Conservation (phyloP, 441 rosid genomes). For the Populus hybrid region DNA sequence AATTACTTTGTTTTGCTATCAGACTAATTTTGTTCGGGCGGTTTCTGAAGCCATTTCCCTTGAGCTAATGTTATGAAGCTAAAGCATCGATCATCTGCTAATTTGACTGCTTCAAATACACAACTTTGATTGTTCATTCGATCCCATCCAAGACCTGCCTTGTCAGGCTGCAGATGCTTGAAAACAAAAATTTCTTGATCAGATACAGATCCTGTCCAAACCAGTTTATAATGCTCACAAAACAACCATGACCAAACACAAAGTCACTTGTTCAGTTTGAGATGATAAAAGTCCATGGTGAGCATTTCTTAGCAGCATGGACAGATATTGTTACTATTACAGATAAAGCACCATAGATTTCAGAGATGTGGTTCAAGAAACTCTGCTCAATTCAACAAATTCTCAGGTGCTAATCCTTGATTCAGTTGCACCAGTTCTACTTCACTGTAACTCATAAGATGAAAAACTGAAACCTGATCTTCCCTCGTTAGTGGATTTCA, state of each 20-base stretch:
- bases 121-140: not conserved
- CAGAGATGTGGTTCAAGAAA: not conserved
- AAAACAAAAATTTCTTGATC: not conserved
- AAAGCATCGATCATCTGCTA: not conserved
- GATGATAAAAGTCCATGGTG: not conserved
- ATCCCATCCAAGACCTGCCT: not conserved
- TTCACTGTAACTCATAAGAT: conserved; percentile 76
- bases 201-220: not conserved
- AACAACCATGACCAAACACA: not conserved
- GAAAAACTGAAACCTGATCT: conserved; percentile 82
- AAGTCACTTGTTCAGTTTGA: not conserved
- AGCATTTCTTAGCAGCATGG: not conserved
- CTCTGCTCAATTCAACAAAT: not conserved
- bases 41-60: not conserved
- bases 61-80: not conserved
- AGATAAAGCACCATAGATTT: not conserved
- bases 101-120: not conserved
- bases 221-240: not conserved
- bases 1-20: not conserved
- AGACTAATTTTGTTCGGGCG: not conserved
- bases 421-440: not conserved
- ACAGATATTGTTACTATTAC: not conserved
- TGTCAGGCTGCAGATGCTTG: not conserved
- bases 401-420: not conserved
- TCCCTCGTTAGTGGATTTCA: conserved; percentile 71